Conservation (phyloP, 1,284 basidiomycete species). For the Schizophyllum commune region DNA sequence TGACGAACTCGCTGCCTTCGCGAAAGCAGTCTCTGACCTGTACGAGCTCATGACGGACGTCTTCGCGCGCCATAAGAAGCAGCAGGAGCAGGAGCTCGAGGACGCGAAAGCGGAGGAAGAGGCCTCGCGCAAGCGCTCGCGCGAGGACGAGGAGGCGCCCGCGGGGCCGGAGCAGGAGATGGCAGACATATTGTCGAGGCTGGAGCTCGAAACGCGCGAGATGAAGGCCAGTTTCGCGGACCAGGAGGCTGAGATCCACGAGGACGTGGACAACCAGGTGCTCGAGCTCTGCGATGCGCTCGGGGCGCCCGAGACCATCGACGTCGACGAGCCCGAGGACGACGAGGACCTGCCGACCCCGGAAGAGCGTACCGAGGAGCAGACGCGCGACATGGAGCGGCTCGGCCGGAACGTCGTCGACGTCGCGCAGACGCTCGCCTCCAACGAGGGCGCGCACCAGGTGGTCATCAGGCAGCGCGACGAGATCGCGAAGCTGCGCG, state of each 20-base stretch:
- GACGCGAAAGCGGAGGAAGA: not conserved
- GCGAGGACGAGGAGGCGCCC: not conserved
- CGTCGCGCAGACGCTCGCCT: not conserved
- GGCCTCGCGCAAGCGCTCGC: not conserved
- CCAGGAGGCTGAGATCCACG: not conserved
- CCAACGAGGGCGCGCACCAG: not conserved
- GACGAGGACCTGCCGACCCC: too few species aligned
- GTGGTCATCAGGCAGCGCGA: not conserved
- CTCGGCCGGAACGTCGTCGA: not conserved
- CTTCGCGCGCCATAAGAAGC: not conserved
- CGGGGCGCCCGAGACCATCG: not conserved
- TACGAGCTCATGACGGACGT: not conserved
- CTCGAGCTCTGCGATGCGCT: not conserved
- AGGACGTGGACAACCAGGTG: not conserved
- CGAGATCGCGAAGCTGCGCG: not conserved
- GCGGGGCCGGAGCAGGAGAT: not conserved
- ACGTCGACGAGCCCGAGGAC: not conserved
- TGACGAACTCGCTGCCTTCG: not conserved
- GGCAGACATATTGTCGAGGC: not conserved
- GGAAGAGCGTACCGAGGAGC: not conserved
- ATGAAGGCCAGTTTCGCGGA: not conserved
- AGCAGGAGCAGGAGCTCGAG: not conserved
- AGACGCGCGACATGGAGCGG: not conserved
- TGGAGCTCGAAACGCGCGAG: not conserved
- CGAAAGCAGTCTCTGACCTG: not conserved